Base-by-base conservation (phyloP, 1,284 basidiomycete species). In the Gymnopus androsaceus region DNA sequence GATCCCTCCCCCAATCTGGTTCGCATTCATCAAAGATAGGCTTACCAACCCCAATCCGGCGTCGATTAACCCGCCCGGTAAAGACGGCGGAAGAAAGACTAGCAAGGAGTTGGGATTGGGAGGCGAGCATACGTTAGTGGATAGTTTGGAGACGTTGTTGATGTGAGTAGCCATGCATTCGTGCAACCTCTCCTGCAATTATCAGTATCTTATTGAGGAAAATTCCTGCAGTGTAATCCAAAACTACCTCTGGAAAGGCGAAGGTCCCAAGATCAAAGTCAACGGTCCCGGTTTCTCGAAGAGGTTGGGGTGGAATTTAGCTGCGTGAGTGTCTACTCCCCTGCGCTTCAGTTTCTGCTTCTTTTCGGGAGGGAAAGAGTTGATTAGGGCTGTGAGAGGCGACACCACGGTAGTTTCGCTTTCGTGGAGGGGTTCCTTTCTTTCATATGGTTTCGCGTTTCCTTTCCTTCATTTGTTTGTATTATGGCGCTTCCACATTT, bases 161-260 rank as follows among this genome's bases (percentile, higher is more conserved):
- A 75, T 75, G 90, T 92, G 67, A 59, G 81, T 75, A 38, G 23
- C 55, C 14, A 12, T 36, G 14, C 23, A 5, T 55, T 42, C 30
- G 28, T 27, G 9, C 36, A 1, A 38, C 19, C 36, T 17, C 11
- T 21, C 23, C 23, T 53, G 15, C 15, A 11, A 37, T 33, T n/a
- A n/a, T 46, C 55, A 15, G 27, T 41, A 54, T 21, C 49, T 57
- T 30, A 54, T 55, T 41, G 33, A 21, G 31, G 56, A 67, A 25
- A 69, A 31, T 17, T 23, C 3, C 44, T 19, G 19, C 61, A 90
- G 90, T 54, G 80, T 88, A 54, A 71, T 91, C 33, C 83, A 90
- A 64, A 90, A 89, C 65, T 82, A 81, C 51, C 62, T 92, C 14
- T 92, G 87, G 86, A 84, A 76, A 63, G 83, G 82, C 34, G 87